phyloP scores from a whole-genome alignment of 1,284 basidiomycete species.

The Cutaneotrichosporon cavernicola region DNA sequence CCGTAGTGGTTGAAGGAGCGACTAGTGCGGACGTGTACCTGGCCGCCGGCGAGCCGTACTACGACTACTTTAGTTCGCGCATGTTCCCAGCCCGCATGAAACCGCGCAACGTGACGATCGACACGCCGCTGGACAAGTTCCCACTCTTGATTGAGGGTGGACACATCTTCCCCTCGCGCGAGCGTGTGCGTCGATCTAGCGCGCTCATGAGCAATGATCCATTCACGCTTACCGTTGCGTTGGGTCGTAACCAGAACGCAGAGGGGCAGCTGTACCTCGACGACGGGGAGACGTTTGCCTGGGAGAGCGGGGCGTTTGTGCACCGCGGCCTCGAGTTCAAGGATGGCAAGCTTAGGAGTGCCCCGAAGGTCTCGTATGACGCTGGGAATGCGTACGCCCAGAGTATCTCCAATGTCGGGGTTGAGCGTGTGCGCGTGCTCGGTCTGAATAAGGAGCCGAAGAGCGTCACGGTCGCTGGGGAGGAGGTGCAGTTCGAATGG shows the following conservation, averaged over 20 bases:
- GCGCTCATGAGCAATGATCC: slow-evolving; percentile 88
- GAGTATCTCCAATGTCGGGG: slow-evolving; percentile 64
- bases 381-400: slow-evolving; percentile 67
- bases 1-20: slow-evolving; percentile 74
- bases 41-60: slow-evolving; percentile 87
- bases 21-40: slow-evolving; percentile 77
- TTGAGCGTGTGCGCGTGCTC: slow-evolving; percentile 76
- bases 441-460: slow-evolving; percentile 65
- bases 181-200: slow-evolving; percentile 81
- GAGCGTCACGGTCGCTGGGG: slow-evolving; percentile 57
- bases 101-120: slow-evolving; percentile 68
- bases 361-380: slow-evolving; percentile 54
- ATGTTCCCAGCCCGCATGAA: slow-evolving; percentile 65
- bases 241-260: slow-evolving; percentile 67
- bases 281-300: slow-evolving; percentile 83
- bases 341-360: slow-evolving; percentile 50
- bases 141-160: slow-evolving; percentile 91
- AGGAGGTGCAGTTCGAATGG: slow-evolving; percentile 56
- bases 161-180: slow-evolving; percentile 79
- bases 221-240: slow-evolving; percentile 83
- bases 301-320: slow-evolving; percentile 74
- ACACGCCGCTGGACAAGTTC: slow-evolving; percentile 73
- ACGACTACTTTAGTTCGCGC: slow-evolving; percentile 79
- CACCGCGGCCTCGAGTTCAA: slow-evolving; percentile 73
- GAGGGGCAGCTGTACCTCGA: slow-evolving; percentile 89